A percentile compares a stretch with the other conserved stretches of the same genome.
Conservation (phyloP, 2,329 filamentous ascomycete species). For the Phialophora verrucosa region DNA sequence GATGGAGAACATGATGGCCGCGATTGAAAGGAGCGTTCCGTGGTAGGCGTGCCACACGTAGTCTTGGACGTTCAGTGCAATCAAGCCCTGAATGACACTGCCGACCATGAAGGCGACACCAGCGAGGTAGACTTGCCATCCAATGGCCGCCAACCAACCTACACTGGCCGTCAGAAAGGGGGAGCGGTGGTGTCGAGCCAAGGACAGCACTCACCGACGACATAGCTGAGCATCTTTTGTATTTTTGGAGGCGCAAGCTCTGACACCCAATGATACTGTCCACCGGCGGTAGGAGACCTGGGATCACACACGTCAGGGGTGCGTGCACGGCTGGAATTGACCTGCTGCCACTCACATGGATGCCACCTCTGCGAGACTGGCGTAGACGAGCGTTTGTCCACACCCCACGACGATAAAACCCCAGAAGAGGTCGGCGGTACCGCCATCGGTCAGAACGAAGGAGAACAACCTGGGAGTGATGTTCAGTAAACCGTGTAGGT, state of each 20-base stretch:
- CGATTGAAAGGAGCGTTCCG: slow-evolving; percentile 42
- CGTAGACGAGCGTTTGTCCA: slow-evolving; percentile 50
- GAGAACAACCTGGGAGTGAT: slow-evolving; percentile 21
- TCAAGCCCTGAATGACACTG: slow-evolving; percentile 41
- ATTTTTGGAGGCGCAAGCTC: slow-evolving; percentile 57
- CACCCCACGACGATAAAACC: slow-evolving; percentile 56
- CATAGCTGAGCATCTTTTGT: slow-evolving; percentile 62
- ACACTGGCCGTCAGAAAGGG: slow-evolving; percentile 23
- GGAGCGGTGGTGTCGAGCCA: slow-evolving; percentile 17
- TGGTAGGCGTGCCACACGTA: slow-evolving; percentile 44
- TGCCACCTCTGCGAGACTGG: slow-evolving; percentile 57
- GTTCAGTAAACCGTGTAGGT: background rate
- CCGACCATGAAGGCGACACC: slow-evolving; percentile 46
- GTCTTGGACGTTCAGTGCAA: slow-evolving; percentile 34
- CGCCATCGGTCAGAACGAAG: slow-evolving; percentile 52
- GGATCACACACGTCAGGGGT: background rate
- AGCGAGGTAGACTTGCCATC: slow-evolving; percentile 55
- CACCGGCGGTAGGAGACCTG: slow-evolving; percentile 48
- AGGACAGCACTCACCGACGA: slow-evolving; percentile 48
- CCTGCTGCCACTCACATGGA: slow-evolving; percentile 48
- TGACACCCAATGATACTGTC: slow-evolving; percentile 65
- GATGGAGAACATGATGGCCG: slow-evolving; percentile 39
- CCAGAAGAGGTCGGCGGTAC: slow-evolving; percentile 60
- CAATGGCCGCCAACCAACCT: slow-evolving; percentile 53
- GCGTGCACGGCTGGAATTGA: background rate